Evolutionary conservation across 2,329 filamentous ascomycete genomes (phyloP).

Genomic region (Pseudocercospora ulei): DNA sequence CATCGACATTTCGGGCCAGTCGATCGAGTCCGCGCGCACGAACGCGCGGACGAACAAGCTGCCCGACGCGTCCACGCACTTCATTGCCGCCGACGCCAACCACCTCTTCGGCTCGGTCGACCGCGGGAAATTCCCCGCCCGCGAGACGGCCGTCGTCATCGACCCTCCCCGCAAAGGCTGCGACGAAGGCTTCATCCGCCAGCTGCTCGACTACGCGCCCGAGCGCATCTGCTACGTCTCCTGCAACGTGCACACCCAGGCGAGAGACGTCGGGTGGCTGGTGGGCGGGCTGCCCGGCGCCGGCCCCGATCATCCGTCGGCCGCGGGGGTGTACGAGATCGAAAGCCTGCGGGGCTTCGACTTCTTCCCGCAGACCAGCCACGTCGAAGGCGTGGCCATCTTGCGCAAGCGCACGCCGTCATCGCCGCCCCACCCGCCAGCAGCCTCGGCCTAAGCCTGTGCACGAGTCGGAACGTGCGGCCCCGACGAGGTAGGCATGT

Average conservation of each 20-base stretch:
- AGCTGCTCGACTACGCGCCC: constrained; percentile 69
- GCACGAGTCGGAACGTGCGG: too few species aligned
- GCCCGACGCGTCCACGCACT: constrained; percentile 57
- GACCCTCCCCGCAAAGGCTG: constrained; percentile 96
- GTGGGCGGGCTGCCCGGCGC: constrained; percentile 56
- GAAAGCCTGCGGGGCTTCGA: constrained; percentile 90
- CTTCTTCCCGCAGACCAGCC: constrained; percentile 82
- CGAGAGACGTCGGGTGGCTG: constrained; percentile 78
- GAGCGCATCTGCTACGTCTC: constrained; percentile 82
- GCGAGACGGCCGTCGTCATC: constrained; percentile 85
- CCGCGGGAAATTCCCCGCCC: constrained; percentile 51
- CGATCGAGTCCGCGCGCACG: constrained; percentile 64
- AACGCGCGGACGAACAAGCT: constrained; percentile 75
- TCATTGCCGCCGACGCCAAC: constrained; percentile 80
- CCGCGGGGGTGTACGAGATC: constrained; percentile 62
- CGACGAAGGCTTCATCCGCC: constrained; percentile 69
- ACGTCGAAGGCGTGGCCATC: constrained; percentile 57
- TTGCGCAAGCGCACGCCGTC: constrained; percentile 38
- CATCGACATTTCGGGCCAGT: constrained; percentile 75
- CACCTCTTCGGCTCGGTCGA: constrained; percentile 66
- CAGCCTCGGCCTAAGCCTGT: too few species aligned
- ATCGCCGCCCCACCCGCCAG: constrained; percentile 7
- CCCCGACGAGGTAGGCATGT: too few species aligned
- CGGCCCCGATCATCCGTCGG: too few species aligned
- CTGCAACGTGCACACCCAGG: constrained; percentile 97